phyloP scores from a whole-genome alignment of 2,329 filamentous ascomycete genomes.

The Stachybotrys chlorohalonatus region DNA sequence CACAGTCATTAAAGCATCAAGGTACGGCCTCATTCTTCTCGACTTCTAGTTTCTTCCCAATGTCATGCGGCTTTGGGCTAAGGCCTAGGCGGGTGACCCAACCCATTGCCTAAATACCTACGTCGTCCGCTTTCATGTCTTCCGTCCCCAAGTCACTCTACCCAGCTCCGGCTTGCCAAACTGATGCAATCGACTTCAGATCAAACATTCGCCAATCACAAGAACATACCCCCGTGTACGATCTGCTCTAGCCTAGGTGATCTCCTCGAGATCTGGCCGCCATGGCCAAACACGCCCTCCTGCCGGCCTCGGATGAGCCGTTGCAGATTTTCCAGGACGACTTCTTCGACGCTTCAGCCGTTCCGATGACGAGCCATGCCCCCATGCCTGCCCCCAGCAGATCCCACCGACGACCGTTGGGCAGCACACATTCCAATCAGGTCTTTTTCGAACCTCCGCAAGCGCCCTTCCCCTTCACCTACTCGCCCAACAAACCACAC shows the following conservation, averaged over 20 bases:
- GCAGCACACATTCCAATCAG: slow-evolving; percentile 44
- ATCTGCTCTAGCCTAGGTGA: slow-evolving; percentile 8
- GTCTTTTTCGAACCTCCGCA: slow-evolving; percentile 55
- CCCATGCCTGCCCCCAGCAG: slow-evolving; percentile 45
- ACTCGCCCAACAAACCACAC: slow-evolving; percentile 61
- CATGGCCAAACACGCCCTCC: slow-evolving; percentile 45
- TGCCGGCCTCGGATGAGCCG: slow-evolving; percentile 34
- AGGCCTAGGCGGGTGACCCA: slow-evolving; percentile 8
- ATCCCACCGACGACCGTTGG: slow-evolving; percentile 37
- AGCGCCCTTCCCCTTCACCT: slow-evolving; percentile 38
- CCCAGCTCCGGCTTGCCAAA: too few species aligned
- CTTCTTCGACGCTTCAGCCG: slow-evolving; percentile 31
- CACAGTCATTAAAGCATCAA: slow-evolving; percentile 15
- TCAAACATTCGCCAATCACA: too few species aligned
- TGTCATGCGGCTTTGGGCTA: slow-evolving; percentile 11
- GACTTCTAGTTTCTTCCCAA: slow-evolving; percentile 9
- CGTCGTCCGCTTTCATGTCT: background rate
- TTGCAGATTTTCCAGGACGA: slow-evolving; percentile 45
- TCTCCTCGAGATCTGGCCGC: slow-evolving; percentile 22
- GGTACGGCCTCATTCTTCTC: slow-evolving; percentile 13
- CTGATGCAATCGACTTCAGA: too few species aligned
- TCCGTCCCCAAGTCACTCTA: too few species aligned
- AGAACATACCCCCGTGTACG: background rate
- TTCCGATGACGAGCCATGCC: slow-evolving; percentile 44
- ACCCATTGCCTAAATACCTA: background rate